A percentile compares a stretch with the other conserved stretches of the same genome.
phyloP scores from a whole-genome alignment of 352 stramenopile species.

The Phytophthora pluvialis region DNA sequence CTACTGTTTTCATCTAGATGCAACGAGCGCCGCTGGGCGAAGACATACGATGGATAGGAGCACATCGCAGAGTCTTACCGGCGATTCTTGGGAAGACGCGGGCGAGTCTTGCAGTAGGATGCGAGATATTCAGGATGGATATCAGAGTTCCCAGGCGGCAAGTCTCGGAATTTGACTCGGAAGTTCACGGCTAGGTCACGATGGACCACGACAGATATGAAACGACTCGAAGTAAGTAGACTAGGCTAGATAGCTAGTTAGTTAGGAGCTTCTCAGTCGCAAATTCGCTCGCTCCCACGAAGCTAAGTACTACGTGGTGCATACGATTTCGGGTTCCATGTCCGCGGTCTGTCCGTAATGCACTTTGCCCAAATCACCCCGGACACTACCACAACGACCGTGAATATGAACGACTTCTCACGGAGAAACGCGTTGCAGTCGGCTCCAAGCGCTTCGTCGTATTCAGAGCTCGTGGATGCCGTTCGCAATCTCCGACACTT shows the following conservation, averaged over 20 bases:
- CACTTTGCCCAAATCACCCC: background rate
- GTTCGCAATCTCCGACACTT: constrained; percentile 5
- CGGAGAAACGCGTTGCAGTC: background rate
- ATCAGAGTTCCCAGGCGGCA: too few relatives aligned
- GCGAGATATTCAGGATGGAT: too few relatives aligned
- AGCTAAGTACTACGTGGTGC: constrained; percentile 3
- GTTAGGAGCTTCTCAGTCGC: too few relatives aligned
- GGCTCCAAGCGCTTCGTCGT: background rate
- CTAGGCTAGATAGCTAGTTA: too few relatives aligned
- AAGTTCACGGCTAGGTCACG: too few relatives aligned
- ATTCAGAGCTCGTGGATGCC: background rate
- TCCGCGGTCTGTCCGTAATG: constrained; percentile 6
- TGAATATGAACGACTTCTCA: constrained; percentile 23
- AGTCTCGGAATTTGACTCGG: too few relatives aligned
- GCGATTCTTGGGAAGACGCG: too few relatives aligned
- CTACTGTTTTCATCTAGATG: background rate
- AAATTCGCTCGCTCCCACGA: too few relatives aligned
- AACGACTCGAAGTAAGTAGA: too few relatives aligned
- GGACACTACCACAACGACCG: background rate
- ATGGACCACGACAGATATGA: too few relatives aligned
- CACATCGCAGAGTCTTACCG: too few relatives aligned
- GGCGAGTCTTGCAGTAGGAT: too few relatives aligned
- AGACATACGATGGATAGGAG: background rate
- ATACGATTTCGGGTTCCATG: constrained; percentile 14
- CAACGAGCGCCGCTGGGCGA: background rate